A percentile compares a stretch with the other conserved stretches of the same genome.
phyloP scores from a whole-genome alignment of 805 yeast genomes.

The Lipomyces chichibuensis region DNA sequence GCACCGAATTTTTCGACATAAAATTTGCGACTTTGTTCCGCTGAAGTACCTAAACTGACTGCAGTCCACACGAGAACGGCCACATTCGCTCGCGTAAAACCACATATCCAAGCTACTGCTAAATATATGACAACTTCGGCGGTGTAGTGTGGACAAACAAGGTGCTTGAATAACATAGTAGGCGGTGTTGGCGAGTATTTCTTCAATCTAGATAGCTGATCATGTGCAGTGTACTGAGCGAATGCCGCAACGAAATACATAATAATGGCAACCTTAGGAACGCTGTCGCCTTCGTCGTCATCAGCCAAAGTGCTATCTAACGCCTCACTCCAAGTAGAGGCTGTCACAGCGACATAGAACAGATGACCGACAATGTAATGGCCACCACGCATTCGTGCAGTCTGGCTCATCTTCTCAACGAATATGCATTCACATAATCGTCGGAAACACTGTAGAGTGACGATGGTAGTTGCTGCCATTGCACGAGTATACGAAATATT shows the following conservation, averaged over 20 bases:
- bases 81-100: constrained; percentile 33
- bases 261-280: constrained; percentile 28
- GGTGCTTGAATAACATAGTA: constrained; percentile 44
- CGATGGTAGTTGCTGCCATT: neutral
- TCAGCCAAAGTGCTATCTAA: neutral
- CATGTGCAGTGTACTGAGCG: constrained; percentile 56
- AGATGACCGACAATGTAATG: constrained; percentile 63
- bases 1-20: constrained; percentile 44
- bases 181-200: constrained; percentile 59
- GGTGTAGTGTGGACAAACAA: constrained; percentile 65
- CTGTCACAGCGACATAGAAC: constrained; percentile 48
- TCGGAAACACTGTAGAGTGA: constrained; percentile 52
- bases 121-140: constrained; percentile 60
- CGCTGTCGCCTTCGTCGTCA: neutral
- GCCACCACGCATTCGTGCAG: constrained; percentile 56
- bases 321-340: constrained; percentile 15
- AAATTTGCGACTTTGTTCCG: constrained; percentile 52
- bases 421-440: constrained; percentile 54
- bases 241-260: constrained; percentile 46
- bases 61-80: constrained; percentile 42
- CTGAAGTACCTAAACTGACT: constrained; percentile 55
- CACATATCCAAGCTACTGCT: constrained; percentile 33
- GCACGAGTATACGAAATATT: constrained; percentile 8
- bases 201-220: constrained; percentile 51
- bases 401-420: constrained; percentile 47